Evolutionary conservation across 2,329 filamentous ascomycete genomes (phyloP), one percentile per base, ranked within the genome.

Genomic region (Cytospora piceicola): DNA sequence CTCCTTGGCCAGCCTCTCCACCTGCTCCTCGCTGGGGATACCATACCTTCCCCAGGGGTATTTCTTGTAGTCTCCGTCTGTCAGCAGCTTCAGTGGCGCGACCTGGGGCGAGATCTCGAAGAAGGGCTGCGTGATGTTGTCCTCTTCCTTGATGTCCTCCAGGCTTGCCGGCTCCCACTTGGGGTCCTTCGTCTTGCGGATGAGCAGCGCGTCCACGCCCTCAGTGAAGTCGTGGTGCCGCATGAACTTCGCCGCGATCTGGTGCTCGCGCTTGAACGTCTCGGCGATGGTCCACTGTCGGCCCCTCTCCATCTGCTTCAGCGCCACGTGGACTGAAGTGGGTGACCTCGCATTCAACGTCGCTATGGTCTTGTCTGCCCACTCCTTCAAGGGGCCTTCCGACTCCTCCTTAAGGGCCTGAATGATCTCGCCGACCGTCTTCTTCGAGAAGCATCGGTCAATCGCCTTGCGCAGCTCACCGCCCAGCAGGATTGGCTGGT

Each of bases 161-260:
- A 98, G 82, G 8, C 84, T 87, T 53, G 85, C 83, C 4, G 93
- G 94, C 69, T 90, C 77, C 95, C 95, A 99, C 68, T 83, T 80
- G 1, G 94, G 91, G 27, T 82, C 82, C 69, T 51, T 67, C 74
- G 79, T 71, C 79, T 93, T 93, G 73, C 87, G 84, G 72, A 95
- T 85, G 51, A 99, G 84, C 58, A 90, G 85, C 29, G 93, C 90
- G 60, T 87, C 87, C n/a, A 99, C 94, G 62, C 95, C 95, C 79
- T 96, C 92, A 53, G 88, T 88, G 74, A 99, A 99, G 78, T 99
- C 95, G 5, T 87, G 90, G 76, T 95, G 90, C 64, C 84, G 83
- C 94, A 99, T 98, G 81, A 99, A 98, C 69, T 88, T 86, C 66
- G 85, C 81, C 2, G 94, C 93, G 67, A 99, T 93, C 74, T 90